Conservation (phyloP, 371 early-diverging fungal genomes). For the Rhizopus stolonifer region DNA sequence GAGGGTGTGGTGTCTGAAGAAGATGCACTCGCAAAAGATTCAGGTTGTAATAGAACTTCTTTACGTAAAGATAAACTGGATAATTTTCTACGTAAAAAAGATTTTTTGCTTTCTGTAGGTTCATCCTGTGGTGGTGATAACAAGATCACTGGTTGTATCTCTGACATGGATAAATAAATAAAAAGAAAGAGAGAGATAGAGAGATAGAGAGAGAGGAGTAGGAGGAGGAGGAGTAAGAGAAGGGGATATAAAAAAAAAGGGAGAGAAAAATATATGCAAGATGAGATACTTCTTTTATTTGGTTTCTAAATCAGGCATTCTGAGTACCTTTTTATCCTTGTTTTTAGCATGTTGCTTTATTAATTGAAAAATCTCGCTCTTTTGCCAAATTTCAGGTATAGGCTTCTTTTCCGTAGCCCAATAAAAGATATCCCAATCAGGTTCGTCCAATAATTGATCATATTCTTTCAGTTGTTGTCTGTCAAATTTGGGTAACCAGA, state of each 20-base stretch:
- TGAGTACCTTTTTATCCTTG: slow-evolving; percentile 62
- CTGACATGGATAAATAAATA: no score
- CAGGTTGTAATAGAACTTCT: slow-evolving; percentile 1
- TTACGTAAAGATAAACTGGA: slow-evolving; percentile 16
- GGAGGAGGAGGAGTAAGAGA: background rate
- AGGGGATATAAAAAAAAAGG: background rate
- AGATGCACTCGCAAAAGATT: background rate
- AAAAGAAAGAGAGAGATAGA: no score
- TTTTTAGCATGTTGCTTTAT: slow-evolving; percentile 69
- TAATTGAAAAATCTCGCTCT: slow-evolving; percentile 57
- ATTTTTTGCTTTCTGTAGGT: slow-evolving; percentile 4
- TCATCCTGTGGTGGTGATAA: slow-evolving; percentile 23
- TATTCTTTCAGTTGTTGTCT: slow-evolving; percentile 69
- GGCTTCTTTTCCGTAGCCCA: slow-evolving; percentile 78
- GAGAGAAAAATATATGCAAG: background rate
- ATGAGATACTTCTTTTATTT: background rate
- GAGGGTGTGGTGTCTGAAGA: no score
- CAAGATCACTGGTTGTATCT: slow-evolving; percentile 21
- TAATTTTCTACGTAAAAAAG: slow-evolving; percentile 15
- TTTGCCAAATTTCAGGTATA: slow-evolving; percentile 57
- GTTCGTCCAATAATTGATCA: slow-evolving; percentile 85
- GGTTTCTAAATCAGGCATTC: slow-evolving; percentile 73
- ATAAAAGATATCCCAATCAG: slow-evolving; percentile 97
- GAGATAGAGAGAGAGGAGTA: no score
- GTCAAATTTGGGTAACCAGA: slow-evolving; percentile 56